phyloP scores from a whole-genome alignment of 1,139 yeast genomes.

The Yamadazyma spencermartinsiae region DNA sequence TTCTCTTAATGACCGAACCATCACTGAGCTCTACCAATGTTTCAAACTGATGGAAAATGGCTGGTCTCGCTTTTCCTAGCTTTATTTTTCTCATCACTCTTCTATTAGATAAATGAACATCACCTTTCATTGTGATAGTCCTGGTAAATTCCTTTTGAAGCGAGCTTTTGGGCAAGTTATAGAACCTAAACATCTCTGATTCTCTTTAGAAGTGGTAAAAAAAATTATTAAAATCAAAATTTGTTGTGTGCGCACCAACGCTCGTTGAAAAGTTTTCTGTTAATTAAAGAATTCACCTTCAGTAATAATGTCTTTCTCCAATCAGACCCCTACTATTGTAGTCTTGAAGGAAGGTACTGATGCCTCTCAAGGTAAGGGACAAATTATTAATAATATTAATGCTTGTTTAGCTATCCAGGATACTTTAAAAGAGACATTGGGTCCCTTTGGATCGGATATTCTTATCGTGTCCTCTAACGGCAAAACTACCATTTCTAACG shows the following conservation, averaged over 20 bases:
- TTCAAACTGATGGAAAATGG: slow-evolving; percentile 87
- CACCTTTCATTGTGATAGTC: slow-evolving; percentile 32
- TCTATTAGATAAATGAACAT: slow-evolving; percentile 46
- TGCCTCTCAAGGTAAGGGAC: slow-evolving; percentile 94
- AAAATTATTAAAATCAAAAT: slow-evolving; percentile 4
- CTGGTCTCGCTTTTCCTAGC: slow-evolving; percentile 86
- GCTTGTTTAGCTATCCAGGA: slow-evolving; percentile 98
- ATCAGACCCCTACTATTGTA: slow-evolving; percentile 94
- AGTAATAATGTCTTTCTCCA: slow-evolving; percentile 72
- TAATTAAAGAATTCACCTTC: background rate
- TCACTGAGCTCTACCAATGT: slow-evolving; percentile 86
- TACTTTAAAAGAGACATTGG: slow-evolving; percentile 89
- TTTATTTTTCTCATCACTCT: slow-evolving; percentile 57
- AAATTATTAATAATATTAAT: slow-evolving; percentile 89
- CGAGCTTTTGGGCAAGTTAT: background rate
- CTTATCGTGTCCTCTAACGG: slow-evolving; percentile 81
- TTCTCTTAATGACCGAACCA: slow-evolving; percentile 82
- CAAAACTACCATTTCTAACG: slow-evolving; percentile 92
- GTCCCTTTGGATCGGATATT: slow-evolving; percentile 97
- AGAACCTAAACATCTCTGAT: slow-evolving; percentile 7
- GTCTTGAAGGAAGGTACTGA: slow-evolving; percentile 98
- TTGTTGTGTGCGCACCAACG: slow-evolving; percentile 4
- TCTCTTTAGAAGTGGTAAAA: background rate
- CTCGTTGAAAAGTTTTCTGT: slow-evolving; percentile 8
- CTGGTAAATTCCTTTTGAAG: slow-evolving; percentile 20